Conservation (phyloP, 495 filamentous ascomycete genomes). For the Trichoderma erinaceum region DNA sequence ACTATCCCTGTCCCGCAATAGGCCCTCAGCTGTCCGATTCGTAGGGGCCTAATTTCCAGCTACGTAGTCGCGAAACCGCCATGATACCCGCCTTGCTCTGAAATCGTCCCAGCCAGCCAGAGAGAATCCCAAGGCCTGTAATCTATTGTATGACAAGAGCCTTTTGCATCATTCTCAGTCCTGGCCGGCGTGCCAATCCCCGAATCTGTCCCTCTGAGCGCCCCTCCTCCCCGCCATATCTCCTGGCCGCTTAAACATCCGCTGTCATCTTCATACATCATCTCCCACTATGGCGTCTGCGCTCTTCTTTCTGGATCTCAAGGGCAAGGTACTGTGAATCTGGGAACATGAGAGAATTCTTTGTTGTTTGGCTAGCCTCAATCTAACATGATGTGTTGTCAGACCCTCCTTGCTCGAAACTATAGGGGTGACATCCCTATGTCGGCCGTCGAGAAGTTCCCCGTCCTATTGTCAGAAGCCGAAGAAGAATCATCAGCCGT, state of each 20-base stretch:
- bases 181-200: constrained; percentile 12
- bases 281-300: constrained; percentile 80
- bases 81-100: background rate
- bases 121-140: background rate
- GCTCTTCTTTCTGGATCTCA: constrained; percentile 97
- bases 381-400: constrained; percentile 18
- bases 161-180: background rate
- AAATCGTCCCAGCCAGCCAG: background rate
- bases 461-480: constrained; percentile 91
- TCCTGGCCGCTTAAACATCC: constrained; percentile 8
- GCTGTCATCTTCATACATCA: constrained; percentile 16
- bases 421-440: constrained; percentile 99
- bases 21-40: background rate
- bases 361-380: background rate
- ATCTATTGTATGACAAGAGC: background rate
- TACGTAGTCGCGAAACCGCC: constrained; percentile 10
- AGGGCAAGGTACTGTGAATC: constrained; percentile 79
- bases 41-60: constrained; percentile 4
- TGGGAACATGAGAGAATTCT: background rate
- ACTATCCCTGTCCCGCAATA: background rate
- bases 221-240: constrained; percentile 14
- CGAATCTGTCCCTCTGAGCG: background rate
- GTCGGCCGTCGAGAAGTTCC: constrained; percentile 98
- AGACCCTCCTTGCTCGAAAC: constrained; percentile 98
- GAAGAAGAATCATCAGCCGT: constrained; percentile 99